Percentiles rank a stretch among this genome's conserved stretches.
Conservation (phyloP, 805 yeast genomes). For the Yarrowia bubula region DNA sequence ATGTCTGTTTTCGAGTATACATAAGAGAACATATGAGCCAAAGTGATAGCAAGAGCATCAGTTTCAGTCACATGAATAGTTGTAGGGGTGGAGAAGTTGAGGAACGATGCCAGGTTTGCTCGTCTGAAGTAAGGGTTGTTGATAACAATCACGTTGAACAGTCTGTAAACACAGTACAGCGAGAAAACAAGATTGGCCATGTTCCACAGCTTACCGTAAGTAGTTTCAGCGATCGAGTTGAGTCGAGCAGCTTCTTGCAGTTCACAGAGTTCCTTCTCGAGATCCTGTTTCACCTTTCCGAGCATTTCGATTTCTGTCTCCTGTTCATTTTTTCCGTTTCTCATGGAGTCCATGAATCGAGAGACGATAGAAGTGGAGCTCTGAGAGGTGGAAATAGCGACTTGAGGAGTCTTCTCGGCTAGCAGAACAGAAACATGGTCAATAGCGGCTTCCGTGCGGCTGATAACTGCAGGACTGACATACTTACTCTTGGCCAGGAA, state of each 20-base stretch:
- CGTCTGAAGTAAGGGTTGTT: conserved; percentile 35
- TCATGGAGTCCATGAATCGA: conserved; percentile 17
- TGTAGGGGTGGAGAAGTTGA: not conserved
- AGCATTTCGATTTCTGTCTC: conserved; percentile 41
- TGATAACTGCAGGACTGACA: conserved; percentile 36
- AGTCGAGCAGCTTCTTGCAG: conserved; percentile 33
- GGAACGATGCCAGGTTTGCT: conserved; percentile 9
- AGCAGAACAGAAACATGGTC: conserved; percentile 37
- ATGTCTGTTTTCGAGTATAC: conserved; percentile 32
- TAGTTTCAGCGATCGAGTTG: conserved; percentile 36
- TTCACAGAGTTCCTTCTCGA: conserved; percentile 37
- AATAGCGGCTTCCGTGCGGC: conserved; percentile 33
- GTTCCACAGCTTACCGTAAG: conserved; percentile 37
- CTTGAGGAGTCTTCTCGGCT: conserved; percentile 31
- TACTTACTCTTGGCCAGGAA: conserved; percentile 19
- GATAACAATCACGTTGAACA: conserved; percentile 37
- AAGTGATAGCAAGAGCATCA: conserved; percentile 35
- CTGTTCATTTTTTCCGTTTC: conserved; percentile 27
- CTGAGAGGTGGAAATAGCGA: conserved; percentile 5
- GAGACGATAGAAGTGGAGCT: conserved; percentile 1
- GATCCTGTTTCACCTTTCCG: conserved; percentile 37
- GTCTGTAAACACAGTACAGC: conserved; percentile 44
- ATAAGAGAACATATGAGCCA: conserved; percentile 32
- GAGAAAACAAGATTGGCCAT: conserved; percentile 39
- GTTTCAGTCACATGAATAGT: conserved; percentile 23